phyloP scores from a whole-genome alignment of 139 green algal species.

The Microglena sp. region DNA sequence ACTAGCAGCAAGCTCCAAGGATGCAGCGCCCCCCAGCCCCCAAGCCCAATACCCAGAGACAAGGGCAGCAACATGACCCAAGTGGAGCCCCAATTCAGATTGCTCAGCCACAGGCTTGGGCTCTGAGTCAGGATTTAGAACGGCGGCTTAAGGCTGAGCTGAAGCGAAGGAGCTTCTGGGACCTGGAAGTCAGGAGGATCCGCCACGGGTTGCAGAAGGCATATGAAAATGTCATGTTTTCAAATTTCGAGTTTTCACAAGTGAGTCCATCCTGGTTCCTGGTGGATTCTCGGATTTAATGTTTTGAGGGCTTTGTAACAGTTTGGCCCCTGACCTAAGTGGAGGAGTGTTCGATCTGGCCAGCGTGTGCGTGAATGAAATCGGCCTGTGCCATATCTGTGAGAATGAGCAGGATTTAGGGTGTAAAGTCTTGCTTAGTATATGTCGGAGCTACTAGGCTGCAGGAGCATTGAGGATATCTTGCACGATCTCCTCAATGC shows the following conservation, averaged over 20 bases:
- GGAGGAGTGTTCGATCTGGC: neutral
- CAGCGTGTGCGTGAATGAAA: neutral
- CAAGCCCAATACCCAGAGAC: no score
- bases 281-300: no score
- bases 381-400: neutral
- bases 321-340: neutral
- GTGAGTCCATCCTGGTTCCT: no score
- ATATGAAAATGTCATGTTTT: slow-evolving; percentile 47
- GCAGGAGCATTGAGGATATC: no score
- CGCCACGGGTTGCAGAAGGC: slow-evolving; percentile 32
- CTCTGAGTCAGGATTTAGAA: slow-evolving; percentile 30
- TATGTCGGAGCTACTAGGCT: no score
- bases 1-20: no score
- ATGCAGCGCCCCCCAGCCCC: no score
- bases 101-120: slow-evolving; percentile 15
- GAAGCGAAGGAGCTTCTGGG: slow-evolving; percentile 40
- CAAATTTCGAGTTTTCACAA: slow-evolving; percentile 37
- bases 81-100: neutral
- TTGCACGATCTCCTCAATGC: no score
- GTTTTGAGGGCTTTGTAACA: no score
- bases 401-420: neutral
- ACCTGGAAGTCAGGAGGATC: slow-evolving; percentile 37
- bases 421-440: slow-evolving; percentile 1
- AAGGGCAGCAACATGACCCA: neutral
- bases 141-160: slow-evolving; percentile 29